phyloP scores from a whole-genome alignment of 768 basidiomycete genomes.

The Collybia sordida region DNA sequence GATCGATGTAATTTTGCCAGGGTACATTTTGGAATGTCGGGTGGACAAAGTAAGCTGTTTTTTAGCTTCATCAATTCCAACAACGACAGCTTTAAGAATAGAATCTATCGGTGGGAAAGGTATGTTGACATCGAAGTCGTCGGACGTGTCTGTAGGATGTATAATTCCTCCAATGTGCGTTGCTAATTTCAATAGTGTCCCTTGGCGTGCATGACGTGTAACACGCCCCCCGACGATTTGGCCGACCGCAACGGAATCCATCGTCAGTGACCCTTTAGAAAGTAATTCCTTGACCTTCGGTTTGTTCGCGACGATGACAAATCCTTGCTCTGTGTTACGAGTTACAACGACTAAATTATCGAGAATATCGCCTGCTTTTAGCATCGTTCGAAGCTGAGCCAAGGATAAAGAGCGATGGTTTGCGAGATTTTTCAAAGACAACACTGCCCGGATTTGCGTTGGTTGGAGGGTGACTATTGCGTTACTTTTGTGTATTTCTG shows the following conservation, averaged over 20 bases:
- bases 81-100: conserved; percentile 68
- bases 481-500: conserved; percentile 86
- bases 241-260: conserved; percentile 69
- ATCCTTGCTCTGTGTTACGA: conserved; percentile 79
- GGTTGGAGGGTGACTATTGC: conserved; percentile 72
- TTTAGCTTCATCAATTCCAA: conserved; percentile 64
- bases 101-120: conserved; percentile 63
- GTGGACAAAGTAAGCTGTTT: conserved; percentile 80
- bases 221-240: conserved; percentile 83
- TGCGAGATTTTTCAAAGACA: conserved; percentile 88
- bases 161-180: conserved; percentile 71
- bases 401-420: conserved; percentile 70
- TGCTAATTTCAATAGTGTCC: conserved; percentile 77
- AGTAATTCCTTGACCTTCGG: conserved; percentile 55
- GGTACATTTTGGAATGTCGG: conserved; percentile 67
- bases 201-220: conserved; percentile 66
- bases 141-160: conserved; percentile 78
- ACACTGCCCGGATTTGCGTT: conserved; percentile 68
- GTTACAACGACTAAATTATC: conserved; percentile 86
- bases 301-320: conserved; percentile 81
- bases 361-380: conserved; percentile 71
- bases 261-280: conserved; percentile 51
- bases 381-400: conserved; percentile 57
- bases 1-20: conserved; percentile 46
- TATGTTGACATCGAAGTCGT: conserved; percentile 67